Conservation (phyloP, 139 green algal genomes). For the Tetraselmis chui region DNA sequence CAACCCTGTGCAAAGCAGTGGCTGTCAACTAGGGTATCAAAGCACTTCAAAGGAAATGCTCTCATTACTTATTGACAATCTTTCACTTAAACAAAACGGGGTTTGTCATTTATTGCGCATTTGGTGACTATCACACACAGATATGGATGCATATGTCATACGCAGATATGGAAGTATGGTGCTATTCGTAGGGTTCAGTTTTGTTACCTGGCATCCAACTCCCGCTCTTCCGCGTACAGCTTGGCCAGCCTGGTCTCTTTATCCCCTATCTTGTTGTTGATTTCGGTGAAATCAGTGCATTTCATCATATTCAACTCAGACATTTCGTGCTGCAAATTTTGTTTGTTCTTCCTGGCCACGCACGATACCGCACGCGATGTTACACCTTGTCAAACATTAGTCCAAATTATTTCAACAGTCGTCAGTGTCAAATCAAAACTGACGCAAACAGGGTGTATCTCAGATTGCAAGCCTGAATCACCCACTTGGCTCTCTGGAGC, state of each 20-base stretch:
- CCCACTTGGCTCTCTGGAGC: background rate
- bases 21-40: background rate
- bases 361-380: background rate
- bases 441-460: background rate
- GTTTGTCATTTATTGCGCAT: too few relatives aligned
- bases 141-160: background rate
- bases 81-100: too few relatives aligned
- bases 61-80: too few relatives aligned
- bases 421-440: background rate
- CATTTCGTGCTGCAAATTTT: background rate
- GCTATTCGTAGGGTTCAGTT: background rate
- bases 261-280: background rate
- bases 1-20: background rate
- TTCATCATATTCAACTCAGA: background rate
- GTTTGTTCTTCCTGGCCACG: background rate
- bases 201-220: background rate
- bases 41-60: too few relatives aligned
- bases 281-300: background rate
- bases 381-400: background rate
- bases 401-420: background rate
- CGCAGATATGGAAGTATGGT: background rate
- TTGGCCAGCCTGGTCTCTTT: background rate
- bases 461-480: background rate
- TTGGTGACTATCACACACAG: background rate
- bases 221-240: background rate